Conservation (phyloP, 2,329 filamentous ascomycete species). For the Ophiostoma quercus region DNA sequence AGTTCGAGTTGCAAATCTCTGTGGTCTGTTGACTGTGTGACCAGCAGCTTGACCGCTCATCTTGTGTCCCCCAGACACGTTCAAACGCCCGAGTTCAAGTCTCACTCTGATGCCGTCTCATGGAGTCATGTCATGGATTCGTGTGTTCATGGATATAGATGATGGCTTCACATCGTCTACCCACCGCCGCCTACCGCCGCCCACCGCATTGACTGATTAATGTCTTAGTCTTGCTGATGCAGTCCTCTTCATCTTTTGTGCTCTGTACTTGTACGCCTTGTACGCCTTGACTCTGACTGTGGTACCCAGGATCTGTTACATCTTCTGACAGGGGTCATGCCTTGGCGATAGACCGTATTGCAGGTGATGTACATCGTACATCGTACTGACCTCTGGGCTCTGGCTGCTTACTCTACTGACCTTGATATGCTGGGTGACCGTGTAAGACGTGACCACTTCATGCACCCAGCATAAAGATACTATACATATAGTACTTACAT, state of each 20-base stretch:
- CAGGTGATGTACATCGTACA: not conserved
- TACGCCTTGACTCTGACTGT: not conserved
- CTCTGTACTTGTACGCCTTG: not conserved
- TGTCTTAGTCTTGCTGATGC: not conserved
- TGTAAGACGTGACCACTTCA: not conserved
- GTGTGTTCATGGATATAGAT: not conserved
- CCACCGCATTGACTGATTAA: not conserved
- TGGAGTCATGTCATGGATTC: not conserved
- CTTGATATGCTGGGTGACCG: not conserved
- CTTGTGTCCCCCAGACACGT: not conserved
- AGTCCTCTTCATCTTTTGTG: not conserved
- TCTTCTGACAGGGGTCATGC: not conserved
- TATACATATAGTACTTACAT: not conserved
- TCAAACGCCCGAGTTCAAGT: not conserved
- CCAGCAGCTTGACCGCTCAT: conserved; percentile 13
- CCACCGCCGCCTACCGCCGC: not conserved
- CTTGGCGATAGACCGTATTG: conserved; percentile 2
- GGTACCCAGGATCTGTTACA: conserved; percentile 8
- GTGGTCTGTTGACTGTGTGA: not conserved
- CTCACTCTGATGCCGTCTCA: not conserved
- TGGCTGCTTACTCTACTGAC: not conserved
- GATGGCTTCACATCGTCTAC: not conserved
- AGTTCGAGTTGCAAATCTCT: not conserved
- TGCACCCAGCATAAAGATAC: not conserved
- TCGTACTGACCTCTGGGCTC: not conserved